Base-by-base conservation (phyloP, 345 rosid species). In the Geranium brycei region DNA sequence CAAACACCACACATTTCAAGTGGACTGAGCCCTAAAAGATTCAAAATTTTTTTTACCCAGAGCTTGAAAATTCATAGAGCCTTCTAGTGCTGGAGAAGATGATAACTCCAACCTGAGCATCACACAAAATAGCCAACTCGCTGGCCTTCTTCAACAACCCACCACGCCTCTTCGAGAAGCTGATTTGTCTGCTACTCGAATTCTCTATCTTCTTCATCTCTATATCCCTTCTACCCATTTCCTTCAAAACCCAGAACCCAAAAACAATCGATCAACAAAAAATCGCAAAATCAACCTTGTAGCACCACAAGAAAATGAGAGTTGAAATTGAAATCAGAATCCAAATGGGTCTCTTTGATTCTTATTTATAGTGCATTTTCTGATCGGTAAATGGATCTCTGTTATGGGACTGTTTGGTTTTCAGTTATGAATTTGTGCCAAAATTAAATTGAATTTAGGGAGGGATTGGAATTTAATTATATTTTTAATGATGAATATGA, bases 61-160 rank as follows among this genome's bases (percentile, higher is more conserved):
- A 31, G 58, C 47, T 66, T 0, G 69, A 41, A 62, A 59, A 66
- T 57, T 66, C 69, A 28, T 66, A 59, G 19, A 66, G 69, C 56
- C 47, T 66, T 10, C 63, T 63, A 1, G 57, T 14, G 8, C 62
- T n/a, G 51, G 71, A 68, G 71, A 68, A 68, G 10, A 62, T 4
- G 31, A 68, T 53, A 60, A 62, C 30, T 10, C 65, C 71, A 32
- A 68, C 60, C 23, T 68, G 59, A 6, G 71, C 71, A 35, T 62
- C 71, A 19, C 71, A 68, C 10, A 68, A 64, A 61, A 68, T 60
- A 53, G 65, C 51, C 40, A 68, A 65, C 55, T 68, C 71, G 15
- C 35, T 58, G 19, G 65, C 71, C 71, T 68, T 68, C 65, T 68
- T 68, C 30, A 68, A 51, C 14, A 68, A 41, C 51, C 71, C 71